Percentiles rank a stretch among this genome's conserved stretches.
phyloP scores from a whole-genome alignment of 441 rosid species.

The Omphalea diandra region DNA sequence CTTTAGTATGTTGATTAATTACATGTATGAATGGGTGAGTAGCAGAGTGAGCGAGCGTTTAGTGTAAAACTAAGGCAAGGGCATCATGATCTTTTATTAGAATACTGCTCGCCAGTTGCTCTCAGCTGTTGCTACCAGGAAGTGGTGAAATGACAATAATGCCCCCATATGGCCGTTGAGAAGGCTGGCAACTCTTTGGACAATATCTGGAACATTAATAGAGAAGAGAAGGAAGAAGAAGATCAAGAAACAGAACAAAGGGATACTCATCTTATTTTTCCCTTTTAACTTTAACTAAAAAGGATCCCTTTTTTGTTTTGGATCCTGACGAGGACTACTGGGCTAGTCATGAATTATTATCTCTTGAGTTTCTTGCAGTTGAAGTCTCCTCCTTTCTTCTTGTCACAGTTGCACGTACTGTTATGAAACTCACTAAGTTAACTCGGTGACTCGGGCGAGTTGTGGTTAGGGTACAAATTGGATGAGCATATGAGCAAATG shows the following conservation, averaged over 20 bases:
- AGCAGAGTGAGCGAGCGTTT: background rate
- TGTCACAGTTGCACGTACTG: no score
- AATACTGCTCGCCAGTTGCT: slow-evolving; percentile 24
- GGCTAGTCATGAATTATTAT: background rate
- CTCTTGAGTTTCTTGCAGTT: slow-evolving; percentile 22
- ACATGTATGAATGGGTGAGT: background rate
- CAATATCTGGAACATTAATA: background rate
- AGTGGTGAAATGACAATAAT: slow-evolving; percentile 16
- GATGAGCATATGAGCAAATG: no score
- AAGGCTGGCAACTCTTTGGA: background rate
- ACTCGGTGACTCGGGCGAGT: background rate
- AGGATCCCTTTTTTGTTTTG: background rate
- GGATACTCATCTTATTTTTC: no score
- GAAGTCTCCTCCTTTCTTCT: slow-evolving; percentile 10
- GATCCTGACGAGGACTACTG: background rate
- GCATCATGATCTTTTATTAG: background rate
- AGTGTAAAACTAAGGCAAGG: background rate
- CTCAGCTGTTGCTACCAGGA: slow-evolving; percentile 12
- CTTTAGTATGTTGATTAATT: background rate
- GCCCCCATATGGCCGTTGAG: slow-evolving; percentile 25
- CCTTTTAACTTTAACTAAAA: slow-evolving; percentile 7
- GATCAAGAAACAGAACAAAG: background rate
- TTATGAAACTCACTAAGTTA: no score
- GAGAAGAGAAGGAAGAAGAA: background rate
- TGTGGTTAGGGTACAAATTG: background rate